Evolutionary conservation across 129 eudicot genomes (phyloP).

Genomic region (Cynara cardunculus): DNA sequence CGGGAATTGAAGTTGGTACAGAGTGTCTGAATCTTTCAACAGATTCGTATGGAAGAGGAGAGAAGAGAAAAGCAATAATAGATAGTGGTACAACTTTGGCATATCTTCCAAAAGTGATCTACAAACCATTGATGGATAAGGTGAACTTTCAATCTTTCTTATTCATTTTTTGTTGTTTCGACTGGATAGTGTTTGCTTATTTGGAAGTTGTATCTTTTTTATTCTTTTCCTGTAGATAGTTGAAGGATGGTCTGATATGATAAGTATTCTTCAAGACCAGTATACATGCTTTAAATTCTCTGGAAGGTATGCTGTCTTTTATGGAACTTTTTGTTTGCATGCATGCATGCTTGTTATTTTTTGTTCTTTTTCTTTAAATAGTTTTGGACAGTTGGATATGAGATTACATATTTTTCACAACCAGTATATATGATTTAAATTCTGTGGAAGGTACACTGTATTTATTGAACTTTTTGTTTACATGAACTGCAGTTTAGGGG

Average conservation of each 20-base stretch:
- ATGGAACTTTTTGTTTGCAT: constrained; percentile 4
- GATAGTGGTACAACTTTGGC: constrained; percentile 93
- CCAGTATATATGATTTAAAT: constrained; percentile 65
- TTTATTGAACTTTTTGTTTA: constrained; percentile 5
- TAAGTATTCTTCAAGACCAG: constrained; percentile 43
- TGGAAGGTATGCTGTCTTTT: constrained; percentile 45
- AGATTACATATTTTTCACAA: constrained; percentile 45
- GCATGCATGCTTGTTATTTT: neutral
- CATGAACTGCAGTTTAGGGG: neutral
- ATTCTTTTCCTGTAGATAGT: constrained; percentile 42
- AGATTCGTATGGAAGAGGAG: constrained; percentile 33
- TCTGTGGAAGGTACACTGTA: constrained; percentile 48
- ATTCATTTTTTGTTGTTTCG: neutral
- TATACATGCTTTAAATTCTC: constrained; percentile 69
- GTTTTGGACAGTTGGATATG: constrained; percentile 47
- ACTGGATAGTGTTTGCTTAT: constrained; percentile 5
- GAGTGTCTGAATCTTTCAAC: constrained; percentile 47
- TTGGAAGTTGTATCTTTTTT: neutral
- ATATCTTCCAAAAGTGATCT: constrained; percentile 73
- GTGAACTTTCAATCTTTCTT: constrained; percentile 21
- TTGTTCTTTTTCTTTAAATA: constrained; percentile 34
- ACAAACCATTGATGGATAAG: constrained; percentile 53
- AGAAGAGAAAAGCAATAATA: constrained; percentile 54
- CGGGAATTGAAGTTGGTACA: constrained; percentile 63
- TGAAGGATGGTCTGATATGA: constrained; percentile 50